Conservation (phyloP, 345 rosid genomes). For the Brassica juncea region DNA sequence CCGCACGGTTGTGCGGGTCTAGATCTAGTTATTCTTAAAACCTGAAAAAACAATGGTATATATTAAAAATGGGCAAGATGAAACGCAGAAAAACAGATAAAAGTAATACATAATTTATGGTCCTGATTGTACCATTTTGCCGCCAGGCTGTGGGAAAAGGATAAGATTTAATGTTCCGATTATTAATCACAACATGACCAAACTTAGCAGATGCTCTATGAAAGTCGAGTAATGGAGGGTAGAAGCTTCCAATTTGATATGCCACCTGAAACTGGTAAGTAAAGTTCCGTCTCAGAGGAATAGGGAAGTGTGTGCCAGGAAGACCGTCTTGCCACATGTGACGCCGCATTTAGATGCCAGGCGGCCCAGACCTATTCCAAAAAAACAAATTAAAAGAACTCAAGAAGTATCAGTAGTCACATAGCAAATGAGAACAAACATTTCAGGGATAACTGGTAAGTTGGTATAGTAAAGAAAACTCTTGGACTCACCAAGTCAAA, state of each 20-base stretch:
- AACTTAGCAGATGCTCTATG: background rate
- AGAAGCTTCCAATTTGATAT: background rate
- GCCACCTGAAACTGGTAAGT: background rate
- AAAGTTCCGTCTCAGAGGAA: background rate
- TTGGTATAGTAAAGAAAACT: background rate
- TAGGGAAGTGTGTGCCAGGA: background rate
- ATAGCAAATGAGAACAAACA: background rate
- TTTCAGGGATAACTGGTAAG: background rate
- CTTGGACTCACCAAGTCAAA: background rate
- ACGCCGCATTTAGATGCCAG: background rate
- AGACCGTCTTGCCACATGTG: background rate
- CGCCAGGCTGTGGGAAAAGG: background rate
- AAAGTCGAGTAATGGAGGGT: background rate
- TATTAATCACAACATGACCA: background rate
- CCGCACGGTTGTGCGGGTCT: too few relatives aligned
- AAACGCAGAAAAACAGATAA: background rate
- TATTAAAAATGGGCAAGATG: background rate
- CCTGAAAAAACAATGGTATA: background rate
- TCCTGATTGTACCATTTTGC: background rate
- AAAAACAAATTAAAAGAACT: background rate
- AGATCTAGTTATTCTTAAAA: too few relatives aligned
- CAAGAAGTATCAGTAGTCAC: background rate
- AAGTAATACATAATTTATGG: background rate
- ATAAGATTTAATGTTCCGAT: background rate
- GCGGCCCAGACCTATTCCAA: background rate